Base-by-base conservation (phyloP, 495 filamentous ascomycete genomes). In the Monascus purpureus region DNA sequence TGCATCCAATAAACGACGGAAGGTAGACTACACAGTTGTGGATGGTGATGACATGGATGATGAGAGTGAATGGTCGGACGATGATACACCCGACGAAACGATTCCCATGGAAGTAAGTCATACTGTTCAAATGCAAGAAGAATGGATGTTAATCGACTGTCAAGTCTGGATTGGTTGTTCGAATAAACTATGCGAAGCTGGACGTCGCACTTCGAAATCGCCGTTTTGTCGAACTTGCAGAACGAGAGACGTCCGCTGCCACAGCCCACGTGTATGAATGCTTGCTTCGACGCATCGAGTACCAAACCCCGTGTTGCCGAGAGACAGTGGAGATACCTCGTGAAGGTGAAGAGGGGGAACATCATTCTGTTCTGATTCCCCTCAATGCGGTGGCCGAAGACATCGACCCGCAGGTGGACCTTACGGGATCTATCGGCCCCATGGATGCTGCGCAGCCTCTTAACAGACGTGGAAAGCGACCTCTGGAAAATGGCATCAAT, bases 171-270 rank as follows among this genome's bases (percentile, higher is more conserved):
- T 53, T 83, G 31, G 69, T 82, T 13, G 59, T 96, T 28, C 75
- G 81, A 17, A 64, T 95, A 15, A 93, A 94, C 50, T 78, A 84
- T 47, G 79, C 82, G 22, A 94, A 87, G 46, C 77, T 83, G 27
- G 65, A 73, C 3, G 81, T 96, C 9, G 66, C 80, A 12, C 67
- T 92, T 33, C 82, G 90, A 32, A 94, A 79, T 40, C 65, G 70
- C 31, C 74, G 74, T 14, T 76, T 97, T 18, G 70, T 79, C 24
- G 41, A 70, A 65, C 40, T 68, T 57, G 43, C 65, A 72, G 38
- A 77, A 76, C 31, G 62, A 63, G 38, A 72, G 54, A 48, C 57
- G 8, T 52, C 57, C 13, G 25, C 47, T 1, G 45, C 42, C 0
- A 86, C 87, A 0, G 68, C 73, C 2, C 65, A 75, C 29, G 71